Percentiles rank a stretch among this genome's conserved stretches.
These are phyloP conservation scores for Ceratobasidium sp. DNA, from an alignment of 1,284 basidiomycete genomes.

Conservation along the genomic window DNA sequence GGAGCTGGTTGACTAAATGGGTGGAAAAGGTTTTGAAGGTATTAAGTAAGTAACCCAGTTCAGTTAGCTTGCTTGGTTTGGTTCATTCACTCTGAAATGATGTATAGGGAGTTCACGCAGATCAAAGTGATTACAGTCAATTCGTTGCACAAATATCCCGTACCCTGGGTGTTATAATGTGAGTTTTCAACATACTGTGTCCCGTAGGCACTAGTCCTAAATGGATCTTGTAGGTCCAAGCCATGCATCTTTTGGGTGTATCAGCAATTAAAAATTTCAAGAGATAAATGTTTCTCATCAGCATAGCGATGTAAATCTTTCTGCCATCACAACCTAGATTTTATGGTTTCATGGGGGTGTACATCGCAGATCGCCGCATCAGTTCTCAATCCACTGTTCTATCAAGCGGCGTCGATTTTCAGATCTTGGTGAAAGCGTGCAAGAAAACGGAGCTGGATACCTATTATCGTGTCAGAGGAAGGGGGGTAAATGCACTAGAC, in stretches of 20 bases:
- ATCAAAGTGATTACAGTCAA: constrained; percentile 47
- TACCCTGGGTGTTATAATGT: neutral
- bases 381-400: neutral
- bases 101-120: constrained; percentile 48
- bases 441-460: neutral
- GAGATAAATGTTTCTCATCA: too few species aligned
- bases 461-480: too few species aligned
- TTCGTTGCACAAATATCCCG: constrained; percentile 44
- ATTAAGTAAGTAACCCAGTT: constrained; percentile 28
- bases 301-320: too few species aligned
- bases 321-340: too few species aligned
- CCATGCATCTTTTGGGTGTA: too few species aligned
- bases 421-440: neutral
- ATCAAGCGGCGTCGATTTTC: neutral
- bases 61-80: too few species aligned
- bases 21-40: constrained; percentile 22
- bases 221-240: too few species aligned
- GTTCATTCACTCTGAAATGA: neutral
- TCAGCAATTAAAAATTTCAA: too few species aligned
- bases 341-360: too few species aligned
- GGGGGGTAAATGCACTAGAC: too few species aligned
- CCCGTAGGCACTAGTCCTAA: too few species aligned
- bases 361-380: too few species aligned
- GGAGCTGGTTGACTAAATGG: neutral
- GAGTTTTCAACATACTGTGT: neutral